A percentile compares a stretch with the other conserved stretches of the same genome.
These are phyloP conservation scores for Parafenestella ontariensis DNA, from an alignment of 2,329 filamentous ascomycete species.

Conservation along the genomic window DNA sequence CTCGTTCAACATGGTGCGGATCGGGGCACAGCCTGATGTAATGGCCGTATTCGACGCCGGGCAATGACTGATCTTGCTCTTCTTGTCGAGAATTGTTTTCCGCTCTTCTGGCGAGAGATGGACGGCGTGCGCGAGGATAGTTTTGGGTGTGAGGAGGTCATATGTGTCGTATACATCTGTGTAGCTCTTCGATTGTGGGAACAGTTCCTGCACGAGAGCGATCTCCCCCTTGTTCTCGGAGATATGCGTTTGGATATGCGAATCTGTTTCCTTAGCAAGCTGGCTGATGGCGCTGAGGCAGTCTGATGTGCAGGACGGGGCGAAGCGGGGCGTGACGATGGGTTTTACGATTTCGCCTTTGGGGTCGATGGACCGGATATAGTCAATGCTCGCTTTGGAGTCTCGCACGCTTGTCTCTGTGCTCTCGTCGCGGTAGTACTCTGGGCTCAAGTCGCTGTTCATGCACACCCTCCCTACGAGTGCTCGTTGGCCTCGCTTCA, in stretches of 20 bases:
- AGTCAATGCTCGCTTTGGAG: constrained; percentile 54
- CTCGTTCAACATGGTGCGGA: constrained; percentile 75
- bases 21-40: constrained; percentile 77
- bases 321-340: constrained; percentile 76
- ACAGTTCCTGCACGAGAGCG: constrained; percentile 71
- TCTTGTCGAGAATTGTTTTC: constrained; percentile 64
- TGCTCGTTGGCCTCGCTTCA: constrained; percentile 81
- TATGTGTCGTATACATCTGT: constrained; percentile 78
- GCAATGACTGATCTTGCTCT: constrained; percentile 80
- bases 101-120: constrained; percentile 75
- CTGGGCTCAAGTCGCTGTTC: constrained; percentile 75
- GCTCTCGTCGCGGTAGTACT: constrained; percentile 79
- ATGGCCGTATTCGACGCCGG: constrained; percentile 85
- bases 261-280: constrained; percentile 66
- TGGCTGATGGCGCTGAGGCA: constrained; percentile 69
- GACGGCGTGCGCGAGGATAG: constrained; percentile 85
- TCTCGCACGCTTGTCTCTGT: constrained; percentile 65
- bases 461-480: constrained; percentile 96
- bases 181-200: constrained; percentile 71
- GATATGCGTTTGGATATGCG: constrained; percentile 88
- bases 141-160: constrained; percentile 73
- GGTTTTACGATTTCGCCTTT: constrained; percentile 70
- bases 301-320: constrained; percentile 60
- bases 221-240: constrained; percentile 82
- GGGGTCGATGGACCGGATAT: constrained; percentile 73